Conservation (phyloP, 2,329 filamentous ascomycete genomes). For the Phoma herbarum region DNA sequence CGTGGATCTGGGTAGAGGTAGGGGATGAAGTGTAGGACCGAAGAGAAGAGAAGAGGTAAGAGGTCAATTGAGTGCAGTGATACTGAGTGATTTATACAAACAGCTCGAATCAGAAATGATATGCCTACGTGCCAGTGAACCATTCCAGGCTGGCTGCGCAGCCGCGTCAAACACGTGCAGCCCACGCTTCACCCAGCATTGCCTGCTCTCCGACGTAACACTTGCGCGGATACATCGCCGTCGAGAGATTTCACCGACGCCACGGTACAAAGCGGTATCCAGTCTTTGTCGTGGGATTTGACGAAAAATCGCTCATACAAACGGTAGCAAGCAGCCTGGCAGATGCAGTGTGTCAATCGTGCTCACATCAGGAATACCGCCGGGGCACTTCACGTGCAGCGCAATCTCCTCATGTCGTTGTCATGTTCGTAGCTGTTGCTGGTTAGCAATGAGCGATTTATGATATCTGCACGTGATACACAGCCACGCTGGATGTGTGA, state of each 20-base stretch:
- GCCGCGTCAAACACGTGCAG: constrained; percentile 12
- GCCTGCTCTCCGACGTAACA: constrained; percentile 1
- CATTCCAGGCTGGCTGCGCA: constrained; percentile 6
- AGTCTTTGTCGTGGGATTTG: constrained; percentile 27
- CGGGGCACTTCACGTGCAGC: constrained; percentile 15
- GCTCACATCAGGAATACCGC: constrained; percentile 20
- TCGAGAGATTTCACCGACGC: constrained; percentile 4
- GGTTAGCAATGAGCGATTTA: constrained; percentile 42
- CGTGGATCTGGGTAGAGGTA: constrained; percentile 14
- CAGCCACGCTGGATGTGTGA: constrained; percentile 27
- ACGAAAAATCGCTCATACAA: constrained; percentile 38
- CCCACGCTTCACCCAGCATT: constrained; percentile 2
- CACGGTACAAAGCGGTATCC: constrained; percentile 12
- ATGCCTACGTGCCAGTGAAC: constrained; percentile 11
- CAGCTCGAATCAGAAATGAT: constrained; percentile 12
- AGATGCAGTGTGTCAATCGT: constrained; percentile 21
- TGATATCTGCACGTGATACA: constrained; percentile 23
- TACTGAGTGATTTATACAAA: constrained; percentile 21
- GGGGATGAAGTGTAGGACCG: constrained; percentile 8
- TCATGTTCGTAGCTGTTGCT: constrained; percentile 30
- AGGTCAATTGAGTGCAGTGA: constrained; percentile 7
- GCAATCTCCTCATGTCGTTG: constrained; percentile 23
- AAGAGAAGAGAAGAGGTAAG: constrained; percentile 20
- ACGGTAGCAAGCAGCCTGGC: constrained; percentile 13
- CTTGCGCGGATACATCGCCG: neutral